Percentiles rank a stretch among this genome's conserved stretches.
Evolutionary conservation across 2,329 filamentous ascomycete species (phyloP).

Genomic region (Chaetomiaceae sp.): DNA sequence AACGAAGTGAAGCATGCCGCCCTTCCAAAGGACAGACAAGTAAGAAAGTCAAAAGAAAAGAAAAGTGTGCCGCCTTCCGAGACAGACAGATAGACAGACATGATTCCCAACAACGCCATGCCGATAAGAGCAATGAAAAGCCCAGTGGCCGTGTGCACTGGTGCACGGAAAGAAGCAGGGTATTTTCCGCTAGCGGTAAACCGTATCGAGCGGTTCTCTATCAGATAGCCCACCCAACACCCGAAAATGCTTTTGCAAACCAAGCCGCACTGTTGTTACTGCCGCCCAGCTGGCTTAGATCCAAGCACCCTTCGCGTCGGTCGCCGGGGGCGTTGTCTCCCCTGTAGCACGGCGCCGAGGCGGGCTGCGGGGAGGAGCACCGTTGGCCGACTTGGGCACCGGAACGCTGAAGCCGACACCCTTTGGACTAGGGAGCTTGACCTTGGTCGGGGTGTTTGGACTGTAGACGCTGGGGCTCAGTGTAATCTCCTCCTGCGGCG

Average conservation of each 20-base stretch:
- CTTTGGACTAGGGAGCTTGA: slow-evolving; percentile 38
- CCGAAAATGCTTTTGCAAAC: slow-evolving; percentile 18
- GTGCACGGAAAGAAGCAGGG: not conserved
- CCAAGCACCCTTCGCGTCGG: slow-evolving; percentile 26
- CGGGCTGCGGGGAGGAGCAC: slow-evolving; percentile 13
- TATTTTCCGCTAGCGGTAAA: not conserved
- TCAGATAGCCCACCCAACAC: slow-evolving; percentile 12
- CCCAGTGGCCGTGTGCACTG: not conserved
- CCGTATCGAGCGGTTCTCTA: slow-evolving; percentile 8
- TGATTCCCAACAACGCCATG: slow-evolving; percentile 4
- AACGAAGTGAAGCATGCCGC: not conserved
- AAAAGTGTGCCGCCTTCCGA: not conserved
- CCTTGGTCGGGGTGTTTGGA: slow-evolving; percentile 33
- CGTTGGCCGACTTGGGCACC: slow-evolving; percentile 15
- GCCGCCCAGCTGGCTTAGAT: slow-evolving; percentile 21
- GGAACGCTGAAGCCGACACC: slow-evolving; percentile 38
- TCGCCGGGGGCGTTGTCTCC: slow-evolving; percentile 13
- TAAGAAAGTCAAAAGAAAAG: not conserved
- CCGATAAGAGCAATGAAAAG: not conserved
- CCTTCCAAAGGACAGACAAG: not conserved
- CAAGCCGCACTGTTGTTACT: slow-evolving; percentile 6
- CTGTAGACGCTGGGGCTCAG: slow-evolving; percentile 50
- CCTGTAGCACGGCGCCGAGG: slow-evolving; percentile 15
- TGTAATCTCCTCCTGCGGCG: slow-evolving; percentile 29
- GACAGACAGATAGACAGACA: not conserved